Evolutionary conservation across 345 rosid genomes (phyloP).

Genomic region (Syzygium aromaticum): DNA sequence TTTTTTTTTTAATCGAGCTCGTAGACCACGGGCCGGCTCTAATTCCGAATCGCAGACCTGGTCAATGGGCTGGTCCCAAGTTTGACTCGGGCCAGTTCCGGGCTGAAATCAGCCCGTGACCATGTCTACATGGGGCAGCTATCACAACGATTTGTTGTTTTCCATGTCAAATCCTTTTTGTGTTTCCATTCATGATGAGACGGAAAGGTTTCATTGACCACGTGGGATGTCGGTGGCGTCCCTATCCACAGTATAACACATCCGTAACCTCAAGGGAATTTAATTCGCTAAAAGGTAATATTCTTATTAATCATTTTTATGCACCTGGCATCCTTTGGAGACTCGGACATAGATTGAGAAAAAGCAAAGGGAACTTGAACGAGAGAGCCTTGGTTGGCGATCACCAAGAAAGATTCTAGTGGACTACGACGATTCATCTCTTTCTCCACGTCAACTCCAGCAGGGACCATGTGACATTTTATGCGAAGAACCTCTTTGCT

Average conservation of each 20-base stretch:
- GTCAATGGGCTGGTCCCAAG: no score
- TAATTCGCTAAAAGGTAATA: no score
- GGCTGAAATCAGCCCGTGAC: no score
- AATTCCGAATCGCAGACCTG: no score
- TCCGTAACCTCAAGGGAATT: neutral
- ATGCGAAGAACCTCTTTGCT: neutral
- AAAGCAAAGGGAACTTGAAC: neutral
- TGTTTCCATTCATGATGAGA: neutral
- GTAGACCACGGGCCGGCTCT: no score
- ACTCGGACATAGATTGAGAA: neutral
- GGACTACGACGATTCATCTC: neutral
- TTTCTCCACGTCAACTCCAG: neutral
- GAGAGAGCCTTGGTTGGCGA: neutral
- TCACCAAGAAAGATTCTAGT: neutral
- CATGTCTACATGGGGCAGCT: neutral
- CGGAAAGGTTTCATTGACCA: neutral
- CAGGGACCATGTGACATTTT: neutral
- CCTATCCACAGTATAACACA: neutral
- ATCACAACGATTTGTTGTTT: neutral
- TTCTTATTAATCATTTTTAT: neutral
- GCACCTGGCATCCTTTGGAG: neutral
- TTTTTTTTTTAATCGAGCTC: no score
- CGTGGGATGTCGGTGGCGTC: neutral
- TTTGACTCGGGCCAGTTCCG: no score
- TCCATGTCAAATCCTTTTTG: neutral